Evolutionary conservation across 2,329 filamentous ascomycete species (phyloP).

Genomic region (Ophiobolus disseminans): DNA sequence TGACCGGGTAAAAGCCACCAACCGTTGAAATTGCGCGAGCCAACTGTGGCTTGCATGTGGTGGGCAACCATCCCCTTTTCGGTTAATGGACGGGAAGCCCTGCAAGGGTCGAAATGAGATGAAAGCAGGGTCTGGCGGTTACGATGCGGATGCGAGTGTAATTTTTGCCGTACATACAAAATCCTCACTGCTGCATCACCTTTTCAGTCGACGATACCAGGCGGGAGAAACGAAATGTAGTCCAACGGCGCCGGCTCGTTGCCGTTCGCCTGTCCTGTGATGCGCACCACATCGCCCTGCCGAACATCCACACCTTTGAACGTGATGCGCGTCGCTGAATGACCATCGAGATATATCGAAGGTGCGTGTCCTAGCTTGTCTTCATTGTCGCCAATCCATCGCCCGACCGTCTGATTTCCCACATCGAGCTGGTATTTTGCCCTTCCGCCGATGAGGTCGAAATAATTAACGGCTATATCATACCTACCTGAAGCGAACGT

Average conservation of each 20-base stretch:
- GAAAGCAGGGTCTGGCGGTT: conserved; percentile 6
- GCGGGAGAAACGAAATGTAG: conserved; percentile 69
- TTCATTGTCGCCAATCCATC: conserved; percentile 68
- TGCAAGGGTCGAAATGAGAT: conserved; percentile 20
- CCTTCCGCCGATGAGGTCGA: conserved; percentile 65
- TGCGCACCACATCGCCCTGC: conserved; percentile 61
- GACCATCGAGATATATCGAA: conserved; percentile 67
- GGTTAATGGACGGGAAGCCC: conserved; percentile 10
- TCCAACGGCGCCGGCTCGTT: conserved; percentile 71
- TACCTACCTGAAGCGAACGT: conserved; percentile 63
- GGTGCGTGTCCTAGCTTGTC: conserved; percentile 65
- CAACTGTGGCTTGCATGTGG: conserved; percentile 13
- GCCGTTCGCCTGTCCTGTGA: conserved; percentile 66
- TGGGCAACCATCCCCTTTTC: not conserved
- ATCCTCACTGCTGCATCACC: not conserved
- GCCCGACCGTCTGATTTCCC: conserved; percentile 60
- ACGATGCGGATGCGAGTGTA: not conserved
- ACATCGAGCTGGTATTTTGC: conserved; percentile 64
- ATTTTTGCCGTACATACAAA: not conserved
- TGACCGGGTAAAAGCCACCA: conserved; percentile 18
- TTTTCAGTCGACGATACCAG: conserved; percentile 62
- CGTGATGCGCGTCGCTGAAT: conserved; percentile 69
- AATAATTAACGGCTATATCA: conserved; percentile 71
- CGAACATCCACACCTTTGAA: conserved; percentile 60
- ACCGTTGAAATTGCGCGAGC: conserved; percentile 12